These are phyloP conservation scores for Aciculoconidium aculeatum DNA, from an alignment of 805 yeast species.

Conservation along the genomic window DNA sequence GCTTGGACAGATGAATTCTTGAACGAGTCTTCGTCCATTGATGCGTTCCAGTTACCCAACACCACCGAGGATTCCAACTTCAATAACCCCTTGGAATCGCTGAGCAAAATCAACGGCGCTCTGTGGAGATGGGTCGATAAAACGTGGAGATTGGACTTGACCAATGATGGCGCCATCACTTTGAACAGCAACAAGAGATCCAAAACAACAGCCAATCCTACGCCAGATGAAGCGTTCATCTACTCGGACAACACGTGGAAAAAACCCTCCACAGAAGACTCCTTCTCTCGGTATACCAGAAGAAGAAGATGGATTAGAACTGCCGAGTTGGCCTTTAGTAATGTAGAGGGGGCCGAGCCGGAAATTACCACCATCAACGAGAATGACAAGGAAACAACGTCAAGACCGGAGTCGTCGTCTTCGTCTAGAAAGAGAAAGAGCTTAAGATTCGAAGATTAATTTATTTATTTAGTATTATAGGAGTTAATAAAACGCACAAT, in stretches of 20 bases:
- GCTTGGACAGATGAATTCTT: constrained; percentile 97
- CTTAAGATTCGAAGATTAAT: constrained; percentile 42
- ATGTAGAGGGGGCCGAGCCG: constrained; percentile 5
- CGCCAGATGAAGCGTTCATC: constrained; percentile 76
- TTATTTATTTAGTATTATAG: too few species aligned
- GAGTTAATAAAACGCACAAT: too few species aligned
- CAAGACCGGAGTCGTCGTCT: constrained; percentile 2
- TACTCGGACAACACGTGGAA: constrained; percentile 95
- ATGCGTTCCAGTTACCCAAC: constrained; percentile 74
- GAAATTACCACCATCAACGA: constrained; percentile 5
- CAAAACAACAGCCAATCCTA: constrained; percentile 63
- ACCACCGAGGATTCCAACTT: constrained; percentile 34
- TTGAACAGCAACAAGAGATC: constrained; percentile 53
- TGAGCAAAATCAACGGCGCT: constrained; percentile 52
- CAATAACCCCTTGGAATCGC: constrained; percentile 22
- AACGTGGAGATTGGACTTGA: constrained; percentile 84
- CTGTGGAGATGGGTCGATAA: constrained; percentile 94
- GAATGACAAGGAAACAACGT: constrained; percentile 2
- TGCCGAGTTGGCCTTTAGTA: constrained; percentile 64
- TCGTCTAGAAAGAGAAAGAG: constrained; percentile 30
- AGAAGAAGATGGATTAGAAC: constrained; percentile 95
- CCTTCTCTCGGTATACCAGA: constrained; percentile 86
- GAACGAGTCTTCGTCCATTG: constrained; percentile 77
- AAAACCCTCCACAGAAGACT: constrained; percentile 79
- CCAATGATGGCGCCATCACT: constrained; percentile 81